Evolutionary conservation across 2,329 filamentous ascomycete genomes (phyloP).

Genomic region (Colletotrichum trifolii): DNA sequence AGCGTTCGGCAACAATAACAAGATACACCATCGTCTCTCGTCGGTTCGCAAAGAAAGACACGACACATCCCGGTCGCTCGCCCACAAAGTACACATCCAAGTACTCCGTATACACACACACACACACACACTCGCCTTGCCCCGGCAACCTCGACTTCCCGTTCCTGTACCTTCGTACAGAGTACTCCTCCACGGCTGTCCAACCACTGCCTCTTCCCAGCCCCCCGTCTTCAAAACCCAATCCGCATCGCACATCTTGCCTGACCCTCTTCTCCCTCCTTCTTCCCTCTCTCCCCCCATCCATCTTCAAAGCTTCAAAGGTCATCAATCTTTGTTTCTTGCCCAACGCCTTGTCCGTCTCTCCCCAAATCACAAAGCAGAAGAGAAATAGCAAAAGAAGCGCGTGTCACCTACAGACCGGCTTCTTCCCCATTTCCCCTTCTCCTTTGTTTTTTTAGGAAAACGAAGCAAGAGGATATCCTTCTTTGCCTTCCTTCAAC

Average conservation of each 20-base stretch:
- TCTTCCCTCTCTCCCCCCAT: slow-evolving; percentile 34
- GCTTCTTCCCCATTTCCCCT: slow-evolving; percentile 49
- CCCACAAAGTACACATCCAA: slow-evolving; percentile 23
- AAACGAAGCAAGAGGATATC: slow-evolving; percentile 74
- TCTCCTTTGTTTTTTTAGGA: slow-evolving; percentile 66
- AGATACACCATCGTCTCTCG: slow-evolving; percentile 1
- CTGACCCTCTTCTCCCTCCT: slow-evolving; percentile 37
- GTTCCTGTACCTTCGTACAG: background rate
- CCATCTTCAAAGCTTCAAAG: slow-evolving; percentile 36
- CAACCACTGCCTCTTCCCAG: slow-evolving; percentile 33
- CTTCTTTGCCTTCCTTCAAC: slow-evolving; percentile 75
- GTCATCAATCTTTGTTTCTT: slow-evolving; percentile 2
- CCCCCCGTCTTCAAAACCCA: slow-evolving; percentile 41
- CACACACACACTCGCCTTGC: slow-evolving; percentile 29
- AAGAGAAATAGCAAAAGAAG: slow-evolving; percentile 38
- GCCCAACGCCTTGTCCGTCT: slow-evolving; percentile 11
- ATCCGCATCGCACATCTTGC: slow-evolving; percentile 38
- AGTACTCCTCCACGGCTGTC: slow-evolving; percentile 18
- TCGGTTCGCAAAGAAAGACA: slow-evolving; percentile 4
- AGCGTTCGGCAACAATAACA: background rate
- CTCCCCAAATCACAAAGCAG: slow-evolving; percentile 37
- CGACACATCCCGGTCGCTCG: slow-evolving; percentile 36
- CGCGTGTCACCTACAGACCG: slow-evolving; percentile 36
- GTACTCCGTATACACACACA: background rate
- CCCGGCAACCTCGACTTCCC: slow-evolving; percentile 36